phyloP scores from a whole-genome alignment of 2,329 filamentous ascomycete species.

The Curvularia eragrostidis region DNA sequence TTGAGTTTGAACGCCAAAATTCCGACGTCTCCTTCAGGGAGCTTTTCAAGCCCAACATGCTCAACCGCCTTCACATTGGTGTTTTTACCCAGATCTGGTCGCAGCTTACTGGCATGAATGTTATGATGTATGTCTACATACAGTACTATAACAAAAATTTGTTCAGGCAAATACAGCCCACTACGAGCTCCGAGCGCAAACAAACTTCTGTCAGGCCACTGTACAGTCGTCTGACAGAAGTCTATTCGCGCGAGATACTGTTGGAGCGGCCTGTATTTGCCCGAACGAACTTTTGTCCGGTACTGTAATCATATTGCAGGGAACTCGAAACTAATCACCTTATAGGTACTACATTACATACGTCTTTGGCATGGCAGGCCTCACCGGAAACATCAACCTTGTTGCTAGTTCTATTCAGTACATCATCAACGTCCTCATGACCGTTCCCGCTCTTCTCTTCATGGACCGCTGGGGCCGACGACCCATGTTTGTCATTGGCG shows the following conservation, averaged over 20 bases:
- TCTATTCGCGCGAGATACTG: too few relatives aligned
- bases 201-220: too few relatives aligned
- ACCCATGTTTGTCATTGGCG: conserved; percentile 68
- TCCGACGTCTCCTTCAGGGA: conserved; percentile 74
- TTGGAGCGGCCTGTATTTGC: too few relatives aligned
- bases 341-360: conserved; percentile 63
- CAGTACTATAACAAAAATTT: too few relatives aligned
- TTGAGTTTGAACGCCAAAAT: conserved; percentile 75
- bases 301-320: too few relatives aligned
- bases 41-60: conserved; percentile 74
- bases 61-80: conserved; percentile 75
- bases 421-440: conserved; percentile 82
- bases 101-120: conserved; percentile 79
- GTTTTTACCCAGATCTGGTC: conserved; percentile 78
- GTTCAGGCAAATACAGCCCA: too few relatives aligned
- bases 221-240: too few relatives aligned
- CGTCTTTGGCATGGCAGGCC: conserved; percentile 74
- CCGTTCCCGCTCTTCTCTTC: conserved; percentile 75
- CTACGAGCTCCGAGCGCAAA: too few relatives aligned
- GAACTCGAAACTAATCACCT: conserved; percentile 26
- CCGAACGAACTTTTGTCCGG: too few relatives aligned
- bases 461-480: conserved; percentile 80
- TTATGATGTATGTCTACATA: background rate
- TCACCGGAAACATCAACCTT: conserved; percentile 65
- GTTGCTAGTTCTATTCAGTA: conserved; percentile 74